A percentile compares a stretch with the other conserved stretches of the same genome.
Conservation (phyloP, 176 grass and related monocot genomes). For the Oryza nivara region DNA sequence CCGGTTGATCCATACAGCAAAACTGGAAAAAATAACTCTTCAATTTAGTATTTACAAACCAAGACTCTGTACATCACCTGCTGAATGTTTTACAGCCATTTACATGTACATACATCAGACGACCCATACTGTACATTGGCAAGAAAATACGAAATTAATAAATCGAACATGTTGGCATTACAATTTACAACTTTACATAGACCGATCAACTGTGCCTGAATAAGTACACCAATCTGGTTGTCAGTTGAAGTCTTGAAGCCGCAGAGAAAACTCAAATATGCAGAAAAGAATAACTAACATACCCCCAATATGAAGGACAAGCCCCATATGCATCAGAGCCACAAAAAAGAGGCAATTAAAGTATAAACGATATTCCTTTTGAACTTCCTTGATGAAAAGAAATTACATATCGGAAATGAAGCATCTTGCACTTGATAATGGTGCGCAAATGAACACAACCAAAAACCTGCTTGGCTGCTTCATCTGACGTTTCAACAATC, state of each 20-base stretch:
- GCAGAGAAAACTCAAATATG: neutral
- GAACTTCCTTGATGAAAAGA: neutral
- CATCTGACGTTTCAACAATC: constrained; percentile 22
- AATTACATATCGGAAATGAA: constrained; percentile 25
- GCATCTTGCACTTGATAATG: neutral
- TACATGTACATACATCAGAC: neutral
- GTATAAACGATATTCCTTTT: constrained; percentile 4
- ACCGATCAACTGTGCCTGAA: neutral
- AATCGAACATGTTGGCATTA: neutral
- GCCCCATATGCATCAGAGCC: neutral
- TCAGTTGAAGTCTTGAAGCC: neutral
- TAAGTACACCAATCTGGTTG: neutral
- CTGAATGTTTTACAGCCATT: neutral
- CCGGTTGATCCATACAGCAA: neutral
- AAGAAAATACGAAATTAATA: constrained; percentile 5
- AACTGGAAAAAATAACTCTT: neutral
- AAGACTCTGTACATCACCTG: neutral
- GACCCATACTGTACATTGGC: neutral
- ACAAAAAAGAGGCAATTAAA: constrained; percentile 13
- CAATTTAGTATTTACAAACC: neutral
- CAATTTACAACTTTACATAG: constrained; percentile 18
- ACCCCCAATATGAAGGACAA: neutral
- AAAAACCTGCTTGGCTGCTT: constrained; percentile 12
- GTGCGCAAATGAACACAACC: neutral
- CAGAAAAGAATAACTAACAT: neutral